Evolutionary conservation across 2,329 filamentous ascomycete species (phyloP).

Genomic region (Paramyrothecium sp.): DNA sequence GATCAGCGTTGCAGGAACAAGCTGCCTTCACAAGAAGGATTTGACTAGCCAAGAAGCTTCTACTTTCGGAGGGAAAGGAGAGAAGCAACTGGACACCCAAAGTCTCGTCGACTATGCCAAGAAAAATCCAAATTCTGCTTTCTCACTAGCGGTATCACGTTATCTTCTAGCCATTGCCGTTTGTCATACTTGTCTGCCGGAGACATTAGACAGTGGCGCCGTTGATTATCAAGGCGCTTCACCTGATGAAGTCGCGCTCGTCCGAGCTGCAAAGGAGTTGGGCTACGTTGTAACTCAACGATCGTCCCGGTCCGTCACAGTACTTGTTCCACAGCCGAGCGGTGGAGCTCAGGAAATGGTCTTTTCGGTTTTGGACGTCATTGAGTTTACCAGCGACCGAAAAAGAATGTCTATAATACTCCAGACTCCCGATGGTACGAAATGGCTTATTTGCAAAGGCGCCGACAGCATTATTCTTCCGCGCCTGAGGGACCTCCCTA

Average conservation of each 20-base stretch:
- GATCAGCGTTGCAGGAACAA: constrained; percentile 77
- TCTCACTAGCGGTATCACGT: constrained; percentile 73
- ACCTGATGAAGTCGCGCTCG: constrained; percentile 80
- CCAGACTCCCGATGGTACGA: constrained; percentile 74
- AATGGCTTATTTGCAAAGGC: constrained; percentile 83
- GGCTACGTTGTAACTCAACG: constrained; percentile 74
- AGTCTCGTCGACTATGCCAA: constrained; percentile 72
- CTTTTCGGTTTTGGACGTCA: constrained; percentile 78
- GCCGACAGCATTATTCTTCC: constrained; percentile 75
- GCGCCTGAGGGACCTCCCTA: too few relatives aligned
- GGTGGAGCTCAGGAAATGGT: constrained; percentile 56
- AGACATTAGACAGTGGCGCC: constrained; percentile 65
- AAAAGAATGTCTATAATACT: constrained; percentile 88
- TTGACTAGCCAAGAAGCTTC: constrained; percentile 67
- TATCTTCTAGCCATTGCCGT: constrained; percentile 79
- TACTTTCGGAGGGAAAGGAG: too few relatives aligned
- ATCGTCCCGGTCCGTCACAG: constrained; percentile 66
- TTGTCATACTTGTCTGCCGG: constrained; percentile 83
- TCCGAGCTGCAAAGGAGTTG: constrained; percentile 79
- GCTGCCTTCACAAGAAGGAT: constrained; percentile 78
- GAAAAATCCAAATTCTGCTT: constrained; percentile 67
- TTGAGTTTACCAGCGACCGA: constrained; percentile 83
- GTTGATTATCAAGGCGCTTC: constrained; percentile 80
- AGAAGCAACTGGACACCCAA: too few relatives aligned
- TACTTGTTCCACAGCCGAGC: constrained; percentile 55